Conservation (phyloP, 1,139 yeast species). For the Debaryomycetaceae sp. region DNA sequence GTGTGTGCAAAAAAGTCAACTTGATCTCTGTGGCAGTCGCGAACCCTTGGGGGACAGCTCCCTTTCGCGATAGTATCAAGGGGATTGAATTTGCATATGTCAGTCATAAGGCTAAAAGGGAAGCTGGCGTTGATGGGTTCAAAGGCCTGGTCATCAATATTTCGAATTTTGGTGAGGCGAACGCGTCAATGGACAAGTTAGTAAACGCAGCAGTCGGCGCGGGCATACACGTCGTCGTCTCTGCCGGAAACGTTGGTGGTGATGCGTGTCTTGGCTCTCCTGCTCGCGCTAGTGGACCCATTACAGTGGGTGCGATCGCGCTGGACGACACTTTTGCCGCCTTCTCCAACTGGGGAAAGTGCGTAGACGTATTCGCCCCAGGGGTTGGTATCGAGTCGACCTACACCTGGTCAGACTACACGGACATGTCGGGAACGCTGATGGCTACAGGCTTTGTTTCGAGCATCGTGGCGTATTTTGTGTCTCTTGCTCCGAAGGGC, state of each 20-base stretch:
- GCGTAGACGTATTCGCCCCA: conserved; percentile 37
- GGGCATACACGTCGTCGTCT: conserved; percentile 33
- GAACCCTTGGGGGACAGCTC: conserved; percentile 29
- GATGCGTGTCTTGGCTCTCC: conserved; percentile 36
- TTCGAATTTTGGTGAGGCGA: conserved; percentile 34
- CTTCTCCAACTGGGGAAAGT: conserved; percentile 34
- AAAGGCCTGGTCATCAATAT: conserved; percentile 36
- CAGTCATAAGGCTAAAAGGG: conserved; percentile 22
- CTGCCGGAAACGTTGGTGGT: conserved; percentile 35
- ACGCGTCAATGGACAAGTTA: conserved; percentile 31
- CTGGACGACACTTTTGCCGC: conserved; percentile 26
- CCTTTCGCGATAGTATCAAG: conserved; percentile 32
- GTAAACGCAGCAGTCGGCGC: conserved; percentile 32
- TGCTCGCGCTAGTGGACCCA: conserved; percentile 30
- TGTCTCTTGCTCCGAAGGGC: conserved; percentile 30
- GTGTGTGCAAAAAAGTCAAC: conserved; percentile 32
- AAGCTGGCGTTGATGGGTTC: conserved; percentile 22
- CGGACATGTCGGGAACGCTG: conserved; percentile 31
- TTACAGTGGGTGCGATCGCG: conserved; percentile 35
- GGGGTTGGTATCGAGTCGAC: conserved; percentile 33
- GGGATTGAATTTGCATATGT: conserved; percentile 33
- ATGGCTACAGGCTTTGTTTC: conserved; percentile 37
- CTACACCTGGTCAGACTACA: conserved; percentile 25
- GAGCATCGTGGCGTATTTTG: conserved; percentile 29
- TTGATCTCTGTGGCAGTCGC: conserved; percentile 34